A percentile compares a stretch with the other conserved stretches of the same genome.
Evolutionary conservation across 2,329 filamentous ascomycete species (phyloP).

Genomic region (Trichoderma arundinaceum): DNA sequence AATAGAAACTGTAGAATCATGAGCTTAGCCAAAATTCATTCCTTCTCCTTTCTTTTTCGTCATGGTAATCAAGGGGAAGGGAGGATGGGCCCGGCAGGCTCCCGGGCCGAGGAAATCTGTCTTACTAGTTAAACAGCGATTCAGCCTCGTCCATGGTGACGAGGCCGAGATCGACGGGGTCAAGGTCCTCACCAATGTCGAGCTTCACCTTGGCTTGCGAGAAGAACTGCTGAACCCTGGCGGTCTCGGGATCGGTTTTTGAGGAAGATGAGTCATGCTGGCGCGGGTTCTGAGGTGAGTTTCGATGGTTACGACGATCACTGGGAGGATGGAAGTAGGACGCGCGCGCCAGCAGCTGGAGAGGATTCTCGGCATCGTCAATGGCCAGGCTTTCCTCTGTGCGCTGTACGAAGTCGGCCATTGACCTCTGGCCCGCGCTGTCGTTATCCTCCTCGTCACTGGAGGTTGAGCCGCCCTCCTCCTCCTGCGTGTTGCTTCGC

Average conservation of each 20-base stretch:
- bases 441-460: slow-evolving; percentile 42
- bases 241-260: slow-evolving; percentile 38
- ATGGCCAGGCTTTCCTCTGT: slow-evolving; percentile 62
- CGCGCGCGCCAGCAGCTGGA: slow-evolving; percentile 74
- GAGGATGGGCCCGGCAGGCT: not conserved
- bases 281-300: slow-evolving; percentile 37
- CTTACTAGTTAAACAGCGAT: slow-evolving; percentile 28
- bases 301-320: slow-evolving; percentile 39
- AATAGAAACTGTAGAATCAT: slow-evolving; percentile 61
- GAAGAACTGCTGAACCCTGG: slow-evolving; percentile 67
- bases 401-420: slow-evolving; percentile 40
- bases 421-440: slow-evolving; percentile 39
- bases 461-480: slow-evolving; percentile 44
- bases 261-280: slow-evolving; percentile 23
- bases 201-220: slow-evolving; percentile 66
- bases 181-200: slow-evolving; percentile 67
- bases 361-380: slow-evolving; percentile 76
- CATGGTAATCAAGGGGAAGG: too few relatives aligned
- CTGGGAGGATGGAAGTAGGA: slow-evolving; percentile 69
- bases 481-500: slow-evolving; percentile 43
- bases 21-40: not conserved
- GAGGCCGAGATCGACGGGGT: slow-evolving; percentile 73
- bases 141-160: slow-evolving; percentile 67
- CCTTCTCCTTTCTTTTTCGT: not conserved
- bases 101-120: not conserved